Percentiles rank a stretch among this genome's conserved stretches.
phyloP scores from a whole-genome alignment of 2,329 filamentous ascomycete species.

The Massarina eburnea region DNA sequence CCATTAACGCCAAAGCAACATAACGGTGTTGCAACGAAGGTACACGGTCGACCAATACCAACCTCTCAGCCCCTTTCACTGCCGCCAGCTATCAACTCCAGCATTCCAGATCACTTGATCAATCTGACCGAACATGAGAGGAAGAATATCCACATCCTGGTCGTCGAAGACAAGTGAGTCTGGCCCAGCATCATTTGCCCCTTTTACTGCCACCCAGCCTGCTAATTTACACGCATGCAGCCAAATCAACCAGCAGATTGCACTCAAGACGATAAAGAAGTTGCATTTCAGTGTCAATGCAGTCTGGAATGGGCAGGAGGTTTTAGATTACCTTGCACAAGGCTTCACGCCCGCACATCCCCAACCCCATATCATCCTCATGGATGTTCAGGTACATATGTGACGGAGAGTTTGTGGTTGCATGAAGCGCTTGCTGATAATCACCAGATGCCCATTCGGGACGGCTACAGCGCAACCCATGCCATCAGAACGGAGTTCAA shows the following conservation, averaged over 20 bases:
- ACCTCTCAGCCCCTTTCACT: conserved; percentile 14
- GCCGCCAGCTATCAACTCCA: conserved; percentile 25
- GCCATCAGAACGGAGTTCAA: conserved; percentile 71
- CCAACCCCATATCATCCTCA: conserved; percentile 73
- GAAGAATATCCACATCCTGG: conserved; percentile 66
- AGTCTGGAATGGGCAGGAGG: conserved; percentile 78
- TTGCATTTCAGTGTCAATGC: conserved; percentile 71
- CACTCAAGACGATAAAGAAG: conserved; percentile 72
- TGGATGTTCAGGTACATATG: conserved; percentile 70
- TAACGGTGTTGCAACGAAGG: conserved; percentile 18
- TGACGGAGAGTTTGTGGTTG: conserved; percentile 5
- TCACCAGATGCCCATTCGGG: conserved; percentile 60
- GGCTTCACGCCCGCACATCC: conserved; percentile 54
- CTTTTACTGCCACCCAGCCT: neutral
- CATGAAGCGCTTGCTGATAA: conserved; percentile 26
- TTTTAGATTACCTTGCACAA: conserved; percentile 67
- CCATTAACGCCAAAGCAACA: conserved; percentile 34
- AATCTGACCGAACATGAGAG: conserved; percentile 61
- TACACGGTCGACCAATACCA: conserved; percentile 7
- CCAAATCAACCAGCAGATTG: conserved; percentile 73
- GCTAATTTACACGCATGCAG: conserved; percentile 17
- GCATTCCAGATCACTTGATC: conserved; percentile 35
- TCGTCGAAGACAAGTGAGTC: conserved; percentile 79
- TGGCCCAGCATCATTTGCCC: neutral
- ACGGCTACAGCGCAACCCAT: conserved; percentile 77